Evolutionary conservation across 2,329 filamentous ascomycete genomes (phyloP).

Genomic region (Aspergillus aculeatus): DNA sequence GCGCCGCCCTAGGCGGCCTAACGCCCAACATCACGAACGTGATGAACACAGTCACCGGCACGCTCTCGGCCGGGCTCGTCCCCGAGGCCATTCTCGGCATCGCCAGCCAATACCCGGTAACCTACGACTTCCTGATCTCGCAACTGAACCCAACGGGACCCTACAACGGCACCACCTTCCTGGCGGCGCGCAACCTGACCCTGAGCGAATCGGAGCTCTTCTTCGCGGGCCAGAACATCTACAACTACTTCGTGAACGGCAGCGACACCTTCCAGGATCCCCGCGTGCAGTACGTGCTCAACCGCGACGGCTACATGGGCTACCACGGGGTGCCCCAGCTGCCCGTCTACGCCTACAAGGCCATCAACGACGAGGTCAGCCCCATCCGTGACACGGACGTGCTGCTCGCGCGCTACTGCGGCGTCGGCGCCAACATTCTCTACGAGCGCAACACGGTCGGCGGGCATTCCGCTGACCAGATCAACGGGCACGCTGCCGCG

Average conservation of each 20-base stretch:
- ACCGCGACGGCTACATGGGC: slow-evolving; percentile 17
- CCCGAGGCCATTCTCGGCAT: neutral
- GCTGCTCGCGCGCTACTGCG: slow-evolving; percentile 20
- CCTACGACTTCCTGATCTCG: neutral
- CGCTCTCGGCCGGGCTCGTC: neutral
- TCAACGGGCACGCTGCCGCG: slow-evolving; percentile 16
- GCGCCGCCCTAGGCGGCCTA: slow-evolving; percentile 6
- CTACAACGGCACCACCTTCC: slow-evolving; percentile 7
- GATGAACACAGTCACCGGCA: neutral
- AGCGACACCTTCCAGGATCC: slow-evolving; percentile 9
- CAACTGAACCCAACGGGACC: neutral
- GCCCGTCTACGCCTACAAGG: slow-evolving; percentile 31
- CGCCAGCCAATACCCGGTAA: neutral
- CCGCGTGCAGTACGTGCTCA: slow-evolving; percentile 10
- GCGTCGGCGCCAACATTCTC: slow-evolving; percentile 16
- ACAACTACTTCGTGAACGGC: slow-evolving; percentile 14
- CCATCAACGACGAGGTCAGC: slow-evolving; percentile 31
- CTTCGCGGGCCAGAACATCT: slow-evolving; percentile 10
- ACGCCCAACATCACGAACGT: slow-evolving; percentile 8
- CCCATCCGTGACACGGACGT: slow-evolving; percentile 27
- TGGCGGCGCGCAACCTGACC: slow-evolving; percentile 4
- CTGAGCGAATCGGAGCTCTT: neutral
- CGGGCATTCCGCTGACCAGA: slow-evolving; percentile 21
- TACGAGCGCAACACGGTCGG: slow-evolving; percentile 30
- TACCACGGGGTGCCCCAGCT: slow-evolving; percentile 8